Evolutionary conservation across 1,284 basidiomycete genomes (phyloP).

Genomic region (Puccinia novopanici): DNA sequence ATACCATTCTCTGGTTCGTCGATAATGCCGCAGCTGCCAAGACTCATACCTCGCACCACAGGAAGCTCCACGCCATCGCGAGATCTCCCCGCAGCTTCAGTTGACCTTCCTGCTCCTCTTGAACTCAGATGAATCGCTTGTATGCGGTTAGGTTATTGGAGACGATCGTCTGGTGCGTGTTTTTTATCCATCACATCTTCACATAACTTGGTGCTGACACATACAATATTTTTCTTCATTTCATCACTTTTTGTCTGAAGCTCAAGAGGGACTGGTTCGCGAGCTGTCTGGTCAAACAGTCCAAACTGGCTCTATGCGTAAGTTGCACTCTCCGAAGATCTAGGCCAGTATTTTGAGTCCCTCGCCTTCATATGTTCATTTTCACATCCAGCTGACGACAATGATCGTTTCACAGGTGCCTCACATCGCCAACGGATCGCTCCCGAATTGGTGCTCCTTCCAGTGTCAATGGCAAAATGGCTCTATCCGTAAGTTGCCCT

Average conservation of each 20-base stretch:
- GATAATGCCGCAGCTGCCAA: constrained; percentile 26
- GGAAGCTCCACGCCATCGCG: neutral
- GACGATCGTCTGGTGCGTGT: neutral
- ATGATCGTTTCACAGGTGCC: too few relatives aligned
- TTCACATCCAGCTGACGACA: neutral
- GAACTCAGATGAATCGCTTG: neutral
- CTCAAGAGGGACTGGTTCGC: neutral
- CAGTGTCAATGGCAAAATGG: too few relatives aligned
- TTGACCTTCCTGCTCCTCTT: neutral
- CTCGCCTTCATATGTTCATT: too few relatives aligned
- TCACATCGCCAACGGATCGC: neutral
- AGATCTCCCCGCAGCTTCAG: neutral
- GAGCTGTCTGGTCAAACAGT: neutral
- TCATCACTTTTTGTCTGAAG: neutral
- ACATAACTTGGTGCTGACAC: neutral
- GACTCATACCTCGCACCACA: neutral
- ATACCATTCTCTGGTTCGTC: constrained; percentile 30
- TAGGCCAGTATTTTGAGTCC: too few relatives aligned
- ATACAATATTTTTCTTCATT: too few relatives aligned
- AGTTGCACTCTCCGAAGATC: neutral
- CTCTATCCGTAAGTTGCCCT: too few relatives aligned
- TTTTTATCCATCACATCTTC: too few relatives aligned
- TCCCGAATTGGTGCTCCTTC: too few relatives aligned
- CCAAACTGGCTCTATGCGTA: neutral
- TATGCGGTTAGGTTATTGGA: neutral